Base-by-base conservation (phyloP, 441 rosid species). In the Corymbia calophylla region DNA sequence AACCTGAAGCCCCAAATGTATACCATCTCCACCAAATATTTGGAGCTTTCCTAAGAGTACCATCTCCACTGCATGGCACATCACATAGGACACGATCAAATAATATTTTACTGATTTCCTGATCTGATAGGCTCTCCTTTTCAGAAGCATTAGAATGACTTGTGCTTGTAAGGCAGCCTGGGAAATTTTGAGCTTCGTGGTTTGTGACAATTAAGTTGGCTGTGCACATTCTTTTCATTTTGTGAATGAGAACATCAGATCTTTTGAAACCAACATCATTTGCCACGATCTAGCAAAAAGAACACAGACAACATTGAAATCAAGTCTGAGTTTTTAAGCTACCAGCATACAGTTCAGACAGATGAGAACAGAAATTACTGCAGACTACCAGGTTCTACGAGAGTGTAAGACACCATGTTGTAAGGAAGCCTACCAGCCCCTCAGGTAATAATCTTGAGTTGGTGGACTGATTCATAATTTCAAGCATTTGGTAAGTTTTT, bases 1-100 rank as follows among this genome's bases (percentile, higher is more conserved):
- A 44, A 44, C n/a, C 48, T 77, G 53, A 77, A 44, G 84, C 53
- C 84, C 32, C 84, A 77, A 44, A 77, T 44, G 23, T 12, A 44
- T 70, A 96, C 99, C 99, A 98, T 96, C 96, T 98, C 90, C 99
- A 93, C 99, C 99, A 98, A 82, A 98, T 92, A 93, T 95, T 99
- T 44, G 99, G 99, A 94, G 99, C 99, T 94, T 98, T 98, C 93
- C 99, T 97, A 64, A 97, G 96, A 62, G 99, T 97, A 84, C 99
- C 99, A 93, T 97, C 99, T 89, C 99, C 99, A 91, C 99, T 97
- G 94, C 99, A 97, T 18, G 99, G 99, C 91, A 98, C 99, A 89
- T 98, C 99, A 70, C 99, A 98, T 68, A 98, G 89, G 89, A 98
- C 98, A 62, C 99, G 98, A 89, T 98, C 99, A 95, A 98, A 97